A percentile compares a stretch with the other conserved stretches of the same genome.
Evolutionary conservation across 2,329 filamentous ascomycete genomes (phyloP).

Genomic region (Neofusicoccum cordaticola): DNA sequence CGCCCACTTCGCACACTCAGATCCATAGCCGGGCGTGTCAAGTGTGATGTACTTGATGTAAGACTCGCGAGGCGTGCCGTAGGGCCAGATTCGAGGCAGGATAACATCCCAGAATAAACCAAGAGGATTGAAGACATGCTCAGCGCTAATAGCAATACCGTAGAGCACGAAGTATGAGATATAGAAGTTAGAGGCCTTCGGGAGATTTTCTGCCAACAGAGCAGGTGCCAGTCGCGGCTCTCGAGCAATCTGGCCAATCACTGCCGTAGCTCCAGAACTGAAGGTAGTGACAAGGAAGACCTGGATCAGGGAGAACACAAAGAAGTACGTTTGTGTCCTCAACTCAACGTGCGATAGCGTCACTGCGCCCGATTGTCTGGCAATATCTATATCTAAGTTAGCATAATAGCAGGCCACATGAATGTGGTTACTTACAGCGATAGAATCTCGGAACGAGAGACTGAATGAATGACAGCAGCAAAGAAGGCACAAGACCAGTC

Average conservation of each 20-base stretch:
- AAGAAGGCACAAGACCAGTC: conserved; percentile 44
- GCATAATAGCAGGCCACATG: background rate
- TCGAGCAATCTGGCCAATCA: conserved; percentile 48
- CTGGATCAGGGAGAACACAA: conserved; percentile 42
- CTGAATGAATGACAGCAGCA: conserved; percentile 45
- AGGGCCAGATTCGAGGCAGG: conserved; percentile 51
- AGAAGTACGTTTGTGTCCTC: conserved; percentile 38
- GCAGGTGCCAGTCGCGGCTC: conserved; percentile 31
- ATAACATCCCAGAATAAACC: conserved; percentile 80
- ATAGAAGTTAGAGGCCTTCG: conserved; percentile 42
- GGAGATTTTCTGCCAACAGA: conserved; percentile 33
- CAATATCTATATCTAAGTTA: conserved; percentile 30
- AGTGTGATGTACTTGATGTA: conserved; percentile 45
- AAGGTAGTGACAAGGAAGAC: conserved; percentile 43
- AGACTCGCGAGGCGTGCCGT: conserved; percentile 43
- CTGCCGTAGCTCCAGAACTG: conserved; percentile 33
- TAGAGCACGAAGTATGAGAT: conserved; percentile 41
- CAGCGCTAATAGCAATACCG: conserved; percentile 67
- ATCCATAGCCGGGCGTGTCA: conserved; percentile 44
- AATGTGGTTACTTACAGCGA: conserved; percentile 26
- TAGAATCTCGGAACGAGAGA: conserved; percentile 44
- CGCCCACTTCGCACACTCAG: conserved; percentile 47
- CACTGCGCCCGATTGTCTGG: conserved; percentile 35
- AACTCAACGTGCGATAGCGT: conserved; percentile 46
- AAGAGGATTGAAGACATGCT: conserved; percentile 77